Conservation (phyloP, 495 filamentous ascomycete genomes). For the Penicillium atrosanguineum region DNA sequence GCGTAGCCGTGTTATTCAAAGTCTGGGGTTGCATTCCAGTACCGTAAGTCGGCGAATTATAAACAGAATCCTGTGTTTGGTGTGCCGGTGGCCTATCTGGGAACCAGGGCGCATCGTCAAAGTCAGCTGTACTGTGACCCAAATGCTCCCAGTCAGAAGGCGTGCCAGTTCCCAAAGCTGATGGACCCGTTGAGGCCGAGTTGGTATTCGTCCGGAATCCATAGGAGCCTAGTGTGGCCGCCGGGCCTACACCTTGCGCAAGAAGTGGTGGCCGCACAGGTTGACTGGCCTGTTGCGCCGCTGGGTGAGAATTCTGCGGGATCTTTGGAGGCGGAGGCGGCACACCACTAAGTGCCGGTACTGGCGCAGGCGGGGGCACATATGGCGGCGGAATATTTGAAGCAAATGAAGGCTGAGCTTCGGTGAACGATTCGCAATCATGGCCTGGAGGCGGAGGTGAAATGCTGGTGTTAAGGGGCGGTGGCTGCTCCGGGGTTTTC, state of each 20-base stretch:
- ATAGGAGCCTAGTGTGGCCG: conserved; percentile 20
- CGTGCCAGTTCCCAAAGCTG: conserved; percentile 50
- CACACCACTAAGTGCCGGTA: conserved; percentile 20
- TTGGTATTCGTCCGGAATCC: conserved; percentile 13
- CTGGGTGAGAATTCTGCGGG: conserved; percentile 32
- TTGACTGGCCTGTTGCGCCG: conserved; percentile 15
- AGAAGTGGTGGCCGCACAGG: conserved; percentile 17
- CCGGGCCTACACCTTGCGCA: conserved; percentile 17
- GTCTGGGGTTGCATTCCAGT: conserved; percentile 8
- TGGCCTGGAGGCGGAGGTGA: conserved; percentile 11
- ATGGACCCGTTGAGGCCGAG: conserved; percentile 25
- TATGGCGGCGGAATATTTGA: conserved; percentile 24
- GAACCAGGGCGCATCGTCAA: conserved; percentile 34
- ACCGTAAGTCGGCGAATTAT: conserved; percentile 12
- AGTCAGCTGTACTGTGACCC: conserved; percentile 30
- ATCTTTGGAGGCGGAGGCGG: conserved; percentile 45
- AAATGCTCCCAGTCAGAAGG: conserved; percentile 64
- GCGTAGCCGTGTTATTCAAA: background rate
- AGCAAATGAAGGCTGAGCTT: conserved; percentile 21
- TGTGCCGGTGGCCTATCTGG: conserved; percentile 17
- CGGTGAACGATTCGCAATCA: conserved; percentile 15
- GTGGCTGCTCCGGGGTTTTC: conserved; percentile 8
- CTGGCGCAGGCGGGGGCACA: conserved; percentile 19
- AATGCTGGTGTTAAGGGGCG: conserved; percentile 15
- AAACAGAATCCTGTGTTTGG: conserved; percentile 7